Conservation (phyloP, 2,329 filamentous ascomycete genomes). For the Akanthomyces uredinophilus region DNA sequence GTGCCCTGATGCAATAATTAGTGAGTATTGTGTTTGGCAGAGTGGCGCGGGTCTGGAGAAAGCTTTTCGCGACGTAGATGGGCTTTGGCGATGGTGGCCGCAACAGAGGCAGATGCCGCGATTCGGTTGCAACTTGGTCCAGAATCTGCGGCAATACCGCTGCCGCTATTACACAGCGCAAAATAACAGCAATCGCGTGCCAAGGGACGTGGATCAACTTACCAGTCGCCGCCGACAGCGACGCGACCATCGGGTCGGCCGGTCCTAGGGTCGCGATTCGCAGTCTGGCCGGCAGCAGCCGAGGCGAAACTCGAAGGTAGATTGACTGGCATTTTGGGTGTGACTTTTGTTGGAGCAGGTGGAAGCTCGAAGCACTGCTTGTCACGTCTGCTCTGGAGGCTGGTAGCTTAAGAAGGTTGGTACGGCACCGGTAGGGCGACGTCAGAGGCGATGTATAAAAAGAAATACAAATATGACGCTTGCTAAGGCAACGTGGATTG, state of each 20-base stretch:
- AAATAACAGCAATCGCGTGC: conserved; percentile 24
- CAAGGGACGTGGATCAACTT: conserved; percentile 33
- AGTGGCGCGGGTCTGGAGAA: neutral
- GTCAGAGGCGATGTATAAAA: conserved; percentile 8
- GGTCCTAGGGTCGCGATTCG: conserved; percentile 54
- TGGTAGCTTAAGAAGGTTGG: conserved; percentile 7
- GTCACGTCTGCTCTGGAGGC: conserved; percentile 11
- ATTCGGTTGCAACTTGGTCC: neutral
- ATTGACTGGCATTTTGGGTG: conserved; percentile 59
- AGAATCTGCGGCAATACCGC: neutral
- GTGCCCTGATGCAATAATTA: conserved; percentile 41
- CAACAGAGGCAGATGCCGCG: neutral
- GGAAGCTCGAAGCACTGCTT: neutral
- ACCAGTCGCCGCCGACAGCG: conserved; percentile 66
- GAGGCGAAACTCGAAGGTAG: conserved; percentile 80
- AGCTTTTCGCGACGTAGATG: conserved; percentile 12
- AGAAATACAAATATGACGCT: conserved; percentile 14
- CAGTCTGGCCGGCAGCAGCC: conserved; percentile 70
- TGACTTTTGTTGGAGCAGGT: neutral
- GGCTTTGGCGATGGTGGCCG: neutral
- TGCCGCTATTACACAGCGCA: neutral
- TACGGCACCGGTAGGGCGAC: conserved; percentile 10
- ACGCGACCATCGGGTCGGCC: conserved; percentile 54
- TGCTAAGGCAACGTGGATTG: conserved; percentile 14
- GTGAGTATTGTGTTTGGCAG: neutral